Evolutionary conservation across 192 early-diverging fungal species (phyloP), one percentile per base, ranked within the genome.

Genomic region (Entomortierella lignicola): DNA sequence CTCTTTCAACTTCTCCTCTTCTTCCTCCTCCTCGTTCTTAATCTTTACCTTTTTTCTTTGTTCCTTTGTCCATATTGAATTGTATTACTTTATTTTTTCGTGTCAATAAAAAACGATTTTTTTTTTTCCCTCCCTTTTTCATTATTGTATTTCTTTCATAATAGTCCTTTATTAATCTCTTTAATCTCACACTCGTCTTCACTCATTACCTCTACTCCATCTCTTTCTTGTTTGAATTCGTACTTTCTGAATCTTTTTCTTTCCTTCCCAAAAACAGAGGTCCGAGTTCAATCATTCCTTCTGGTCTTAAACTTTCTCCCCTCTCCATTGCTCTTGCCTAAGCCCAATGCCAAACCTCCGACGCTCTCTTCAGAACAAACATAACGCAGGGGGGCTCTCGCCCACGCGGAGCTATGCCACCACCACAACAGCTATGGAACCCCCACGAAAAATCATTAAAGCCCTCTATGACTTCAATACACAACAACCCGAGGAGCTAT

Each of bases 371-470:
- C 66, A 69, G 55, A 69, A 50, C 50, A 77, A 64, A 44, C 57
- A 52, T 44, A 53, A 32, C 61, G 31, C 42, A 11, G 66, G 66
- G n/a, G 55, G 74, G 23, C 64, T 63, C 30, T 77, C 73, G 18
- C 65, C 73, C 26, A 67, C 50, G 41, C 73, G 66, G 44, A 42
- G 31, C 25, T 55, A 60, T 55, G 69, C 70, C 15, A 41, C 50
- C 39, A 60, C 70, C 15, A 41, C 50, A 27, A 39, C 55, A 26
- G 61, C 53, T 41, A 15, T 64, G 32, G 55, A 55, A 18, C 71
- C 82, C 12, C 92, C 91, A 1, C 91, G 90, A 69, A 89, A 89
- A 50, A 89, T 93, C 70, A 90, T 92, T 80, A 92, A 91, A 67
- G 89, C 92, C 18, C 69, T 89, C 21, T 89, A 87, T 67, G 85